phyloP scores from a whole-genome alignment of 768 basidiomycete genomes.

The Trametes maxima region DNA sequence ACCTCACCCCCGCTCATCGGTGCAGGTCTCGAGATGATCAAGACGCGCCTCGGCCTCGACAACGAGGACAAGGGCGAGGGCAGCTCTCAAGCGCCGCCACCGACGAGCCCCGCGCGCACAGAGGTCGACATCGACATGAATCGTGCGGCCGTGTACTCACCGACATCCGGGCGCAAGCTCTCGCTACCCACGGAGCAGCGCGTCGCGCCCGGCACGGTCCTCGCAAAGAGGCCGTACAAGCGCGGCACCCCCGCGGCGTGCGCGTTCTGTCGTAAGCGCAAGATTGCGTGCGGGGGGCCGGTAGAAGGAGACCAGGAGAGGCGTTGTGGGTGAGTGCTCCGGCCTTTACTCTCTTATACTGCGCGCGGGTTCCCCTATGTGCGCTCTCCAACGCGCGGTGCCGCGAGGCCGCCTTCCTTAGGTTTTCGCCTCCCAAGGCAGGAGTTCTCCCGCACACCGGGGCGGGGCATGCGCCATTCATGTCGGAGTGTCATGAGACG shows the following conservation, averaged over 20 bases:
- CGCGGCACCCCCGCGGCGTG: constrained; percentile 26
- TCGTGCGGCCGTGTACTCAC: constrained; percentile 16
- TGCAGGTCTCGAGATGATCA: not conserved
- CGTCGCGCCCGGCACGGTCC: not conserved
- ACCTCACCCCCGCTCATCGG: not conserved
- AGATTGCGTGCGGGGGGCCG: constrained; percentile 34
- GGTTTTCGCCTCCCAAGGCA: not conserved
- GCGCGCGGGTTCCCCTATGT: not conserved
- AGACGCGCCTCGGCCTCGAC: not conserved
- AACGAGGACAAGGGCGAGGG: not conserved
- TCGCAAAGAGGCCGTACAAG: constrained; percentile 18
- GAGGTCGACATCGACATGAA: constrained; percentile 4
- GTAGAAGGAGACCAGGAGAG: constrained; percentile 15
- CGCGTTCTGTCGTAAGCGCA: constrained; percentile 30
- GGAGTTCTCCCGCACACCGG: constrained; percentile 1
- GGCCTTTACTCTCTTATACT: not conserved
- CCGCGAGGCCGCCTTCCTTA: not conserved
- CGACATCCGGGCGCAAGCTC: constrained; percentile 17
- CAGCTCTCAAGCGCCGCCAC: not conserved
- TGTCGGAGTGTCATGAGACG: not conserved
- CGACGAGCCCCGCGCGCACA: not conserved
- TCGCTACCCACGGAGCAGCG: not conserved
- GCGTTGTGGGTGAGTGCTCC: constrained; percentile 24
- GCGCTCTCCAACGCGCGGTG: not conserved
- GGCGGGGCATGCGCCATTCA: not conserved